These are phyloP conservation scores for Suillus placidus DNA, from an alignment of 768 basidiomycete species.

Conservation along the genomic window DNA sequence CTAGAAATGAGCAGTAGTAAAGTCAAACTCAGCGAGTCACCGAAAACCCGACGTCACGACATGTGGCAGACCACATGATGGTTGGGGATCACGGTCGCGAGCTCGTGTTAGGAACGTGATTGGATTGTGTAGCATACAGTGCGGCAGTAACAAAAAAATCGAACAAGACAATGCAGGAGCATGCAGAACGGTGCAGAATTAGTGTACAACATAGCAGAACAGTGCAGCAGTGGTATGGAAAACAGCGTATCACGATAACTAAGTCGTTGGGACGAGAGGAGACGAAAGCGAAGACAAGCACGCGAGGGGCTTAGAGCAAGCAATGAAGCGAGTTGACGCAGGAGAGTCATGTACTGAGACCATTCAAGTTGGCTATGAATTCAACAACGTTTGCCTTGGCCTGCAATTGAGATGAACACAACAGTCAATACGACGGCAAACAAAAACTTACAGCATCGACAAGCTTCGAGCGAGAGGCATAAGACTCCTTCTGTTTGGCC, in stretches of 20 bases:
- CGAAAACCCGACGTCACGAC: neutral
- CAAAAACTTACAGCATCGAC: neutral
- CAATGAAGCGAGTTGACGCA: no score
- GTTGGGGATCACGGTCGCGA: neutral
- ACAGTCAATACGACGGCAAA: neutral
- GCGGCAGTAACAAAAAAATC: neutral
- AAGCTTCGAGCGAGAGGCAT: constrained; percentile 2
- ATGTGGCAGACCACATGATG: neutral
- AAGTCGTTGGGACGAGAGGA: neutral
- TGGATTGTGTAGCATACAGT: neutral
- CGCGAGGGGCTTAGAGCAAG: neutral
- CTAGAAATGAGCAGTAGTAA: neutral
- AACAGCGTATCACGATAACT: neutral
- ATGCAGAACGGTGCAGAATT: neutral
- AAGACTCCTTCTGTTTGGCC: neutral
- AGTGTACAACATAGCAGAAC: neutral
- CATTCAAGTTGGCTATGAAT: neutral
- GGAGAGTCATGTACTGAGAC: neutral
- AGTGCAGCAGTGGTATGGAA: neutral
- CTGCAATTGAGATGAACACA: neutral
- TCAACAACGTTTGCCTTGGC: neutral
- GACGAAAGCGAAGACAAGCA: neutral
- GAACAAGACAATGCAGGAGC: neutral
- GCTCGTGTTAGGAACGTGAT: neutral
- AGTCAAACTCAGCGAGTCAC: neutral